Base-by-base conservation (phyloP, 768 basidiomycete genomes). In the Suillus spraguei region DNA sequence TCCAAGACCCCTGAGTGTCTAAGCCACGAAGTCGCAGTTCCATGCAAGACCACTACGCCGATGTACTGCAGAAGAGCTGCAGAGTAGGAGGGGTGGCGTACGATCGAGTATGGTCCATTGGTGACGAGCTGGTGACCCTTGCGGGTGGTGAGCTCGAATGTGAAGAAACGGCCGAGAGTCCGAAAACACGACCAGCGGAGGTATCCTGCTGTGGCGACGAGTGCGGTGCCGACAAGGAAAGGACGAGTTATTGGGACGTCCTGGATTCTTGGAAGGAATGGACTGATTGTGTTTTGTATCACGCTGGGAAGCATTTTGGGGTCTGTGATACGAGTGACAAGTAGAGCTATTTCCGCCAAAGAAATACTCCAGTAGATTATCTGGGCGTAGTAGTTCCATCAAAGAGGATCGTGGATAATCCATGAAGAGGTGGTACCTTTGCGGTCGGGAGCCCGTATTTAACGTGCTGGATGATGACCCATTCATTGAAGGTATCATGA, bases 1-100 rank as follows among this genome's bases (percentile, higher is more conserved):
- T 38, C 59, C 17, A 49, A 38, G 7, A 68, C 42, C 32, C n/a
- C 66, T 9, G 67, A 67, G 20, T 61, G 50, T 49, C 63, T 63
- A 55, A 68, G 24, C 67, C 67, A 68, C 38, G 67, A 68, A 10
- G 60, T 56, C 17, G 35, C 44, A 17, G 33, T 8, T 32, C 68
- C 60, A 22, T 55, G 60, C 49, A 47, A 47, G n/a, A 64, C 10
- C 28, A 36, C 60, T 20, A 62, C 20, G 5, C 67, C 67, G 4
- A 54, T n/a, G 22, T 62, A 39, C 35, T 38, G 54, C 35, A 73
- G 22, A 1, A 67, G 16, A 5, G 62, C 22, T 1, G 68, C 73
- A 13, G 68, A 66, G 63, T 77, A 78, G 28, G 44, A 61, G 35
- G 76, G 76, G 53, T 76, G 76, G 17, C 76, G 73, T 4, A 75